Evolutionary conservation across 1,284 basidiomycete genomes (phyloP).

Genomic region (Leccinum angustisporum): DNA sequence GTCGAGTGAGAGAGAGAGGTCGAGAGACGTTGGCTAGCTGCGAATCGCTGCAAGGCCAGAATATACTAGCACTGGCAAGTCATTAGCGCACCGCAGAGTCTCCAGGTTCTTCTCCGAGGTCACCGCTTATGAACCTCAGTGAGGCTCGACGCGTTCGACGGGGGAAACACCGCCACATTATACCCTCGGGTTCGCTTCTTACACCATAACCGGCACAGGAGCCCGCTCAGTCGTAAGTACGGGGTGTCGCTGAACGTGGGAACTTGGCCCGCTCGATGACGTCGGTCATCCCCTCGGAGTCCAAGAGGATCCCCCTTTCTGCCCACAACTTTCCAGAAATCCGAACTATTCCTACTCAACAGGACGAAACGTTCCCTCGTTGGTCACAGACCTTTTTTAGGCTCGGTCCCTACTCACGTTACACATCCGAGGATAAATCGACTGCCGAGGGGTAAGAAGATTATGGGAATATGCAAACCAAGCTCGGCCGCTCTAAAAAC

Average conservation of each 20-base stretch:
- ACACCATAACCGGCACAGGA: not conserved
- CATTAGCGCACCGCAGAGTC: not conserved
- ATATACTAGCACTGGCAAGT: not conserved
- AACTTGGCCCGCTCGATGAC: not conserved
- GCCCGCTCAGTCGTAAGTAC: not conserved
- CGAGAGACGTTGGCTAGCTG: not conserved
- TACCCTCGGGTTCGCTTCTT: not conserved
- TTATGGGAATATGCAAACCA: not conserved
- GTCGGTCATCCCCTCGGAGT: not conserved
- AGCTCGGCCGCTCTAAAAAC: not conserved
- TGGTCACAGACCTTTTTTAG: not conserved
- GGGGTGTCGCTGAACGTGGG: not conserved
- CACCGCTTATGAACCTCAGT: not conserved
- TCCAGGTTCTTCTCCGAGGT: not conserved
- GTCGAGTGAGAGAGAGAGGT: no score
- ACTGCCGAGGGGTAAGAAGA: not conserved
- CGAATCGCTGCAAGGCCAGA: not conserved
- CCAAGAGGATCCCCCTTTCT: not conserved
- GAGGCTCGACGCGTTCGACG: not conserved
- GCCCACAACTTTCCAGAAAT: no score
- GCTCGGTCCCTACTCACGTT: not conserved
- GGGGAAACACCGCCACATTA: not conserved
- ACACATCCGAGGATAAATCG: not conserved
- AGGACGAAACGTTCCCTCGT: not conserved
- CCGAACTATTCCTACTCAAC: no score